Base-by-base conservation (phyloP, 257 asterid genomes). In the Solanum pimpinellifolium region DNA sequence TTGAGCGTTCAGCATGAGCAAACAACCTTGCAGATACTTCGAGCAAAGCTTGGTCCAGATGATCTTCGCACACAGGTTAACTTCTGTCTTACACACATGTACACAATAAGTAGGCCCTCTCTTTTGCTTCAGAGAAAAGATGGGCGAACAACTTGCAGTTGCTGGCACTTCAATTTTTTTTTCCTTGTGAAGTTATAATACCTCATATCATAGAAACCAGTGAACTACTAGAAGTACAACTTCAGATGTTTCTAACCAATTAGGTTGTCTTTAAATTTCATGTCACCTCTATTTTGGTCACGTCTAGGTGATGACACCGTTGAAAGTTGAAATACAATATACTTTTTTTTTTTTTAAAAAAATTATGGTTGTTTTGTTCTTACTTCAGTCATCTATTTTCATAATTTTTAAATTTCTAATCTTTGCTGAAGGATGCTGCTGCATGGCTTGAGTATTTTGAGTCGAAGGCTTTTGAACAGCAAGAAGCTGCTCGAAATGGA, bases 361-460 rank as follows among this genome's bases (percentile, higher is more conserved):
- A 20, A 16, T 80, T 47, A 80, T 29, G 65, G 68, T 68, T 80
- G 18, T 49, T 81, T 27, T 47, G 18, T 81, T 31, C 9, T 49
- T 10, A 1, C 31, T 49, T 81, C 68, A 47, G 42, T 29, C 44
- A 80, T 47, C 20, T 49, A 49, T 81, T 18, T 81, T 49, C 85
- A 49, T 81, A 49, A 47, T 81, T 49, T 11, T 5, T 35, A 80
- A 29, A 80, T 31, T 81, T 81, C 70, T 81, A 46, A 49, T 81
- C 31, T 81, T 81, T 81, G 85, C 85, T 93, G 89, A 93, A 97
- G 99, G 99, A 97, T 93, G 99, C 99, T 91, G 99, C 99, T 90
- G 99, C 99, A 46, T 97, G 99, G 99, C 99, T 96, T 41, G 99
- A 97, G 86, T 97, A 96, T 91, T 97, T 97, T 85, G 99, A 97